phyloP scores from a whole-genome alignment of 78 protist species.

The Planoprotostelium fungivorum region DNA sequence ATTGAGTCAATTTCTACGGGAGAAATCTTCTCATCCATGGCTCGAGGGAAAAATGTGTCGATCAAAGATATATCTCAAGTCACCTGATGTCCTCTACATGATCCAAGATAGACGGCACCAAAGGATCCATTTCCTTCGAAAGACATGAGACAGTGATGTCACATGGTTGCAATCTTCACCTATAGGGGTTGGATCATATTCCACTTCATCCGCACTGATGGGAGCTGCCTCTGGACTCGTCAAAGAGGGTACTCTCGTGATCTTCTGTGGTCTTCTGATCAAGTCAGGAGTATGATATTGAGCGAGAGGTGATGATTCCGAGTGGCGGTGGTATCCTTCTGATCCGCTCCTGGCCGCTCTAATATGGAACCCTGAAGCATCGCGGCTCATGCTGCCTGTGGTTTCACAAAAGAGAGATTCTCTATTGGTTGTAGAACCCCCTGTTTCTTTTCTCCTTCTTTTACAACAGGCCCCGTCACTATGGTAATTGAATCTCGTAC shows the following conservation, averaged over 20 bases:
- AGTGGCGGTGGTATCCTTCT: background rate
- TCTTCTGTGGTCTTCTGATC: background rate
- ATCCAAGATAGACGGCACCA: background rate
- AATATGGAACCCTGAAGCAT: no score
- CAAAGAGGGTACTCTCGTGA: background rate
- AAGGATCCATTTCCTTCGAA: background rate
- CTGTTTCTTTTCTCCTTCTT: no score
- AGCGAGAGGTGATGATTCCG: background rate
- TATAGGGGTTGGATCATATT: background rate
- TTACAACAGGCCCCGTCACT: no score
- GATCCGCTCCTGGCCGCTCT: background rate
- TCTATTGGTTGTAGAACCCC: no score
- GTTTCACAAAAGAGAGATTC: no score
- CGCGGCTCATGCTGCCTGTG: no score
- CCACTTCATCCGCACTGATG: background rate
- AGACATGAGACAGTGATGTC: no score
- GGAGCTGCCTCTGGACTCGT: background rate
- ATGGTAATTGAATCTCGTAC: no score
- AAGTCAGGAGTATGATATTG: background rate
- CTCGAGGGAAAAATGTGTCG: background rate
- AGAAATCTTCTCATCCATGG: background rate
- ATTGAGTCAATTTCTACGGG: background rate
- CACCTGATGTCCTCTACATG: background rate
- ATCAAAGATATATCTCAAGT: background rate
- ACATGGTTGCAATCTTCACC: background rate